These are phyloP conservation scores for Lippia alba DNA, from an alignment of 305 asterid genomes.

Conservation along the genomic window DNA sequence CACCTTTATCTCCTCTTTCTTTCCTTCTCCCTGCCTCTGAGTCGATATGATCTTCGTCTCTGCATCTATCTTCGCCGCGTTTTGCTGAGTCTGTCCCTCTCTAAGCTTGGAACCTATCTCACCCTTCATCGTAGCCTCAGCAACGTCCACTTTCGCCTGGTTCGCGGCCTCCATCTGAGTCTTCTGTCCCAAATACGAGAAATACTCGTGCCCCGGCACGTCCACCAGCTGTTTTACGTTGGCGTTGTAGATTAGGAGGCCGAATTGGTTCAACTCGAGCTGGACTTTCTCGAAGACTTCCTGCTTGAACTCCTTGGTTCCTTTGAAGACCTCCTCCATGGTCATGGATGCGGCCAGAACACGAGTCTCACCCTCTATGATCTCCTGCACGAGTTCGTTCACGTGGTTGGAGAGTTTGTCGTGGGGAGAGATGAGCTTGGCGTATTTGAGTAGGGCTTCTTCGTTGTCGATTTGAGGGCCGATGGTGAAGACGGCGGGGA, in stretches of 20 bases:
- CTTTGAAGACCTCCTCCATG: slow-evolving; percentile 61
- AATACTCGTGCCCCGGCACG: slow-evolving; percentile 65
- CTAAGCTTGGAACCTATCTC: slow-evolving; percentile 51
- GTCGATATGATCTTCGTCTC: slow-evolving; percentile 59
- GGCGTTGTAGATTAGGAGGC: slow-evolving; percentile 64
- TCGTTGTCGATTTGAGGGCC: slow-evolving; percentile 58
- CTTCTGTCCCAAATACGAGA: slow-evolving; percentile 65
- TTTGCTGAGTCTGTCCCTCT: slow-evolving; percentile 53
- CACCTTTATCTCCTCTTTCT: slow-evolving; percentile 57
- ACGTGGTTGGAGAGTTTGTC: slow-evolving; percentile 63
- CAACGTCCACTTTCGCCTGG: slow-evolving; percentile 61
- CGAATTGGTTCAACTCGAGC: slow-evolving; percentile 65
- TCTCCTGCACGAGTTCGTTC: slow-evolving; percentile 61
- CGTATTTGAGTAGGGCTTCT: slow-evolving; percentile 51
- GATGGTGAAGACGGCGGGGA: slow-evolving; percentile 79
- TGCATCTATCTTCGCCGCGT: slow-evolving; percentile 63
- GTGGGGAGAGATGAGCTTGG: slow-evolving; percentile 66
- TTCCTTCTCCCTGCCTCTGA: slow-evolving; percentile 59
- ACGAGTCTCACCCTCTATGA: slow-evolving; percentile 72
- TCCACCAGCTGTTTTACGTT: slow-evolving; percentile 72
- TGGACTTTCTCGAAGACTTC: slow-evolving; percentile 66
- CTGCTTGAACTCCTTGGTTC: slow-evolving; percentile 62
- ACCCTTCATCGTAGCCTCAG: slow-evolving; percentile 71
- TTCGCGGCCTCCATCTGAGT: slow-evolving; percentile 72
- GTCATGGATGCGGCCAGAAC: slow-evolving; percentile 77